A percentile compares a stretch with the other conserved stretches of the same genome.
phyloP scores from a whole-genome alignment of 352 stramenopile genomes.

The Globisporangium middletonii region DNA sequence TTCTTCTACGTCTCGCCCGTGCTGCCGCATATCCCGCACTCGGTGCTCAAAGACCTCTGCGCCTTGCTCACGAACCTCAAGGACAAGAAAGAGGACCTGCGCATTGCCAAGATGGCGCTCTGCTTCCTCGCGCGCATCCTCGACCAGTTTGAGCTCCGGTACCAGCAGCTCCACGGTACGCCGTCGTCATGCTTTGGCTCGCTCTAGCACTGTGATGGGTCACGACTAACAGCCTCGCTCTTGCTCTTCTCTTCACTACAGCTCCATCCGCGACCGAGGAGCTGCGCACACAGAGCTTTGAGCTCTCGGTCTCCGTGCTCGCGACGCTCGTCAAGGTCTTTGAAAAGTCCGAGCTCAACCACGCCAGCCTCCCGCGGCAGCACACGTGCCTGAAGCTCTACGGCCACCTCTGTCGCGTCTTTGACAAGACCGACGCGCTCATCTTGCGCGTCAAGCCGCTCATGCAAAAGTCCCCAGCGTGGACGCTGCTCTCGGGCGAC shows the following conservation, averaged over 20 bases:
- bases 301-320: constrained; percentile 36
- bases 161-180: constrained; percentile 11
- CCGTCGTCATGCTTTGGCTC: too few species aligned
- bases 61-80: constrained; percentile 61
- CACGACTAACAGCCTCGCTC: not conserved
- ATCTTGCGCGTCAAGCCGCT: constrained; percentile 28
- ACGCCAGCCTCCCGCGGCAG: constrained; percentile 42
- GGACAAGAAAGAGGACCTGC: constrained; percentile 80
- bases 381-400: constrained; percentile 53
- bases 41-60: constrained; percentile 60
- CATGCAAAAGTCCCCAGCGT: constrained; percentile 49
- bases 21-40: constrained; percentile 41
- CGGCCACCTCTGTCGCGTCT: constrained; percentile 43
- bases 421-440: constrained; percentile 41
- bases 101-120: constrained; percentile 52
- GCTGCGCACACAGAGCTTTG: constrained; percentile 38
- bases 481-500: constrained; percentile 30
- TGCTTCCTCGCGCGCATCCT: constrained; percentile 55
- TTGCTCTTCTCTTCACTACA: not conserved
- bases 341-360: constrained; percentile 43
- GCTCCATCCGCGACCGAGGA: not conserved
- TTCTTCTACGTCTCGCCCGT: constrained; percentile 70
- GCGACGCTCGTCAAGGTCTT: constrained; percentile 38
- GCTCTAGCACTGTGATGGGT: too few species aligned
- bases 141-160: constrained; percentile 53